Percentiles rank a stretch among this genome's conserved stretches.
Evolutionary conservation across 495 filamentous ascomycete genomes (phyloP).

Genomic region (Pyrenopolyporus hunteri): DNA sequence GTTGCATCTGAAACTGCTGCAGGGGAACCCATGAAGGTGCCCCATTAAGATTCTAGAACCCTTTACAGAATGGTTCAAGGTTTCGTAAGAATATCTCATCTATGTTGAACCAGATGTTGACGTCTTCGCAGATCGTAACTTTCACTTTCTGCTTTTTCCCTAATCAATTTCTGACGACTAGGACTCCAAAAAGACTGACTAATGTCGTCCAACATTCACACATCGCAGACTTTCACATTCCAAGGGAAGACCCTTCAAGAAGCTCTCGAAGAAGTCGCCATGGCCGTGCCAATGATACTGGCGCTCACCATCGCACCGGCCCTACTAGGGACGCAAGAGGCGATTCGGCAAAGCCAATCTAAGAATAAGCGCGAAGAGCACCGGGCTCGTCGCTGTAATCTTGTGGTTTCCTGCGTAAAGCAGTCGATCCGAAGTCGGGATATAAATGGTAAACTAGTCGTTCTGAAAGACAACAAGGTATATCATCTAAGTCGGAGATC

Average conservation of each 20-base stretch:
- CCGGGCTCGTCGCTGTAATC: constrained; percentile 51
- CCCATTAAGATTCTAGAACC: constrained; percentile 14
- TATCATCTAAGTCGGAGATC: background rate
- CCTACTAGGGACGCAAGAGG: constrained; percentile 53
- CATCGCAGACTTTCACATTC: constrained; percentile 34
- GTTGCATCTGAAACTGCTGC: constrained; percentile 34
- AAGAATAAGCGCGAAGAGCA: constrained; percentile 53
- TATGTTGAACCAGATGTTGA: constrained; percentile 3
- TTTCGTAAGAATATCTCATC: background rate
- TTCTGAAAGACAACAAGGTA: constrained; percentile 49
- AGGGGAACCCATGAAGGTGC: constrained; percentile 17
- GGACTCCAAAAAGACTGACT: constrained; percentile 3
- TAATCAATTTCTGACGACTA: background rate
- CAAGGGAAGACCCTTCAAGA: constrained; percentile 34
- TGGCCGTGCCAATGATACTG: constrained; percentile 43
- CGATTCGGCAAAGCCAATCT: constrained; percentile 53
- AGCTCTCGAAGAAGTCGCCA: constrained; percentile 31
- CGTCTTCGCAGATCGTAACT: constrained; percentile 5
- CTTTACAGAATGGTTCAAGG: constrained; percentile 6
- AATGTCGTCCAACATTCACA: constrained; percentile 34
- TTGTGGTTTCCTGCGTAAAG: constrained; percentile 48
- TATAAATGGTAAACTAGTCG: constrained; percentile 49
- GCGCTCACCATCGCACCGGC: constrained; percentile 47
- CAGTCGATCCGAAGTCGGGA: constrained; percentile 42
- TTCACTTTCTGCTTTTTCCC: background rate